Evolutionary conservation across 352 stramenopile genomes (phyloP).

Genomic region (Pythium brachiatum): DNA sequence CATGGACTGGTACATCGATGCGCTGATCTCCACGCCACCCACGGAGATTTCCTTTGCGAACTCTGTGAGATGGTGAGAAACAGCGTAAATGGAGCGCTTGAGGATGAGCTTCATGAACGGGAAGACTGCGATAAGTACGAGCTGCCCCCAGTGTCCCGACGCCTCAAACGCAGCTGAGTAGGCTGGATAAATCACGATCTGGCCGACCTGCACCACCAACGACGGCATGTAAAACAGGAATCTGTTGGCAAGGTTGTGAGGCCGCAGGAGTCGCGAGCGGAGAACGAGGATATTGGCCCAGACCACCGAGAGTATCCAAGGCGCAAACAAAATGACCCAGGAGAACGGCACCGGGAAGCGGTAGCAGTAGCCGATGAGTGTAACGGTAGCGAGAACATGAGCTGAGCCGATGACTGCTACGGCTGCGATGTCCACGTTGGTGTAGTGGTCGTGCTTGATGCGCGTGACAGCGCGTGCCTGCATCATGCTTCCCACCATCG

Average conservation of each 20-base stretch:
- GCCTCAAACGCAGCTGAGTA: conserved; percentile 11
- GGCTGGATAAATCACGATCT: conserved; percentile 20
- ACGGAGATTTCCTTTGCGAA: conserved; percentile 14
- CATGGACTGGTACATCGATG: conserved; percentile 23
- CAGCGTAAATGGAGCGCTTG: not conserved
- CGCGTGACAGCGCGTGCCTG: not conserved
- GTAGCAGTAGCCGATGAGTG: conserved; percentile 1
- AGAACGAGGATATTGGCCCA: conserved; percentile 10
- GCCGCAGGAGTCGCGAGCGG: not conserved
- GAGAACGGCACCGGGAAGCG: conserved; percentile 21
- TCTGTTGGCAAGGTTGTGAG: not conserved
- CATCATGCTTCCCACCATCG: not conserved
- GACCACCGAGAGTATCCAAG: conserved; percentile 1
- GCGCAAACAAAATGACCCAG: not conserved
- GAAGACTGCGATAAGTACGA: conserved; percentile 12
- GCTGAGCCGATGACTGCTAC: not conserved
- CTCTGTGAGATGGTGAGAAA: conserved; percentile 8
- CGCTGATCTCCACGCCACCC: conserved; percentile 20
- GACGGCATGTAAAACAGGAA: conserved; percentile 10
- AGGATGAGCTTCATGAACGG: conserved; percentile 6
- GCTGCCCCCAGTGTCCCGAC: not conserved
- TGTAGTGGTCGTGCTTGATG: not conserved
- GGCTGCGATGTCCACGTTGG: not conserved
- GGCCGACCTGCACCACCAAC: conserved; percentile 5
- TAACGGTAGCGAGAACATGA: not conserved